Evolutionary conservation across 2,329 filamentous ascomycete genomes (phyloP).

Genomic region (Arthrobotrys sphaeroides): DNA sequence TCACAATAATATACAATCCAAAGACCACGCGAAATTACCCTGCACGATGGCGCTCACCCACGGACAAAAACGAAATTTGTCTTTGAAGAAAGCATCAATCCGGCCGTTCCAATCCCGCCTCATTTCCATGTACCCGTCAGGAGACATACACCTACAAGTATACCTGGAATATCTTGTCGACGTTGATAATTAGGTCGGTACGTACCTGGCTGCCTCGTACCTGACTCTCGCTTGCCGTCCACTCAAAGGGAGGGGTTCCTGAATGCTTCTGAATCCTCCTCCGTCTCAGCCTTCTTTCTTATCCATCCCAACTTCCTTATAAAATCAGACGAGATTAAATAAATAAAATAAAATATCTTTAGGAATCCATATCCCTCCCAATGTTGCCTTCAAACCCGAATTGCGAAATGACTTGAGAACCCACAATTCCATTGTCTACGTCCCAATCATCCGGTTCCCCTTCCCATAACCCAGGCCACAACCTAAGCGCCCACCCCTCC

Average conservation of each 20-base stretch:
- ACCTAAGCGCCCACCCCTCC: constrained; percentile 30
- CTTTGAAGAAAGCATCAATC: too few relatives aligned
- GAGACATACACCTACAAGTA: constrained; percentile 47
- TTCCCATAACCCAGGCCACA: neutral
- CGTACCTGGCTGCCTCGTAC: neutral
- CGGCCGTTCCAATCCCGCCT: too few relatives aligned
- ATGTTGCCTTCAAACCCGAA: too few relatives aligned
- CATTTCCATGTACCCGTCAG: constrained; percentile 37
- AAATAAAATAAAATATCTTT: too few relatives aligned
- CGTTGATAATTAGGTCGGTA: neutral
- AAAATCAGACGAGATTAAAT: neutral
- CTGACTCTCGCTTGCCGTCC: constrained; percentile 39
- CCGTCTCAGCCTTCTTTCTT: too few relatives aligned
- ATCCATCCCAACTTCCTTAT: neutral
- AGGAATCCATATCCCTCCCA: too few relatives aligned
- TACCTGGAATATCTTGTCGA: too few relatives aligned
- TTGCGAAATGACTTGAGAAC: neutral
- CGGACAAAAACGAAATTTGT: constrained; percentile 5
- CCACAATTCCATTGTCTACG: constrained; percentile 5
- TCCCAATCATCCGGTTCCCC: constrained; percentile 2
- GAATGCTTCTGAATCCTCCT: constrained; percentile 23
- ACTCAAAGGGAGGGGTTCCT: neutral
- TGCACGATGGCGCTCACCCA: constrained; percentile 4
- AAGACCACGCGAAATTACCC: neutral
- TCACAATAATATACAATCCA: too few relatives aligned